A percentile compares a stretch with the other conserved stretches of the same genome.
These are phyloP conservation scores for Ophiognomonia clavigignenti-juglandacearum DNA, from an alignment of 2,329 filamentous ascomycete genomes.

Conservation along the genomic window DNA sequence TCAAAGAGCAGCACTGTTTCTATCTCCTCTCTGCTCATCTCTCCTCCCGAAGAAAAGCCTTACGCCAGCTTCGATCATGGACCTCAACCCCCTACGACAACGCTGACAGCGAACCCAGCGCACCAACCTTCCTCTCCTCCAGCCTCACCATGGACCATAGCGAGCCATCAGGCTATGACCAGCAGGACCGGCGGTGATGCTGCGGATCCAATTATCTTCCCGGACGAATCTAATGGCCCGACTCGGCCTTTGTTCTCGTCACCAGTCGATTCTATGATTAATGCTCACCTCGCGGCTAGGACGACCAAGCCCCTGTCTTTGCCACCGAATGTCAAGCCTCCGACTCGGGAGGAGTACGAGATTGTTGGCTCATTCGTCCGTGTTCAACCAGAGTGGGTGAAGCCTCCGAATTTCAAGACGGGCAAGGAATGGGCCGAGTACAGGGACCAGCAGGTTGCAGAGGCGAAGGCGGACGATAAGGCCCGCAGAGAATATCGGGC, in stretches of 20 bases:
- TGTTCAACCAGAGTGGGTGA: slow-evolving; percentile 39
- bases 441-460: slow-evolving; percentile 43
- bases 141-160: slow-evolving; percentile 47
- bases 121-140: slow-evolving; percentile 49
- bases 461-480: slow-evolving; percentile 43
- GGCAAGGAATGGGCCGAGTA: neutral
- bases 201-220: slow-evolving; percentile 56
- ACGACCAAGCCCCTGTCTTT: no score
- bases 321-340: slow-evolving; percentile 30
- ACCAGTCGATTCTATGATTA: slow-evolving; percentile 30
- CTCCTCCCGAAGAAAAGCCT: slow-evolving; percentile 52
- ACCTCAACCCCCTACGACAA: neutral
- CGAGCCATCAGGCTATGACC: slow-evolving; percentile 28
- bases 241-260: slow-evolving; percentile 44
- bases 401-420: neutral
- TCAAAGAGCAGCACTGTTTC: slow-evolving; percentile 36
- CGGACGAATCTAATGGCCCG: slow-evolving; percentile 38
- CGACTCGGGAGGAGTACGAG: slow-evolving; percentile 49
- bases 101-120: slow-evolving; percentile 22
- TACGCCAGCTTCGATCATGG: slow-evolving; percentile 44
- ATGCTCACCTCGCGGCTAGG: no score
- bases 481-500: slow-evolving; percentile 32
- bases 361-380: slow-evolving; percentile 45
- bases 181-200: slow-evolving; percentile 24
- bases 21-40: slow-evolving; percentile 53